Percentiles rank a stretch among this genome's conserved stretches.
Evolutionary conservation across 2,329 filamentous ascomycete genomes (phyloP).

Genomic region (Xylaria sp.): DNA sequence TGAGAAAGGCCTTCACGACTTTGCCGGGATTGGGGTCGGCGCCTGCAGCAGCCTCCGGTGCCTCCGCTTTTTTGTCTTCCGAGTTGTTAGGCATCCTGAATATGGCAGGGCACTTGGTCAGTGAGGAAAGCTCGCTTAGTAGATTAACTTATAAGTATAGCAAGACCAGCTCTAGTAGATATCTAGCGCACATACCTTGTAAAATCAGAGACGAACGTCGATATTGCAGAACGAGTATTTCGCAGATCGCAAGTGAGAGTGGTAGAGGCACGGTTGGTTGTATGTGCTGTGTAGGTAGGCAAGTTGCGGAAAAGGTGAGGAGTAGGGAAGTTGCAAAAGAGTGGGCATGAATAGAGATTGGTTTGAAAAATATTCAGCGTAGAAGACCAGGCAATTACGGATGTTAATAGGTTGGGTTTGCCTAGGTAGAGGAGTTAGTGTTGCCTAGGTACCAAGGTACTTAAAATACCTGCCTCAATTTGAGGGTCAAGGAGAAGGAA

Average conservation of each 20-base stretch:
- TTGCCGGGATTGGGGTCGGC: background rate
- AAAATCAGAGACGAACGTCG: background rate
- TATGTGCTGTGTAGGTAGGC: background rate
- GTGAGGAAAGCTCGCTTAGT: background rate
- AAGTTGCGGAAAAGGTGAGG: background rate
- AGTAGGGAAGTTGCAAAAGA: background rate
- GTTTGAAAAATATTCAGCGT: background rate
- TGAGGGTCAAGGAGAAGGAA: too few species aligned
- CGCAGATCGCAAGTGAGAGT: conserved; percentile 8
- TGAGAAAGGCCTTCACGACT: conserved; percentile 24
- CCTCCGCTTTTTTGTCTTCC: conserved; percentile 1
- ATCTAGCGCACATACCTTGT: conserved; percentile 8
- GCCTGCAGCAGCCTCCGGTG: conserved; percentile 4
- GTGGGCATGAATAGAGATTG: background rate
- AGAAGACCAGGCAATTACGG: background rate
- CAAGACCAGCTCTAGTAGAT: conserved; percentile 7
- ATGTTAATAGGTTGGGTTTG: too few species aligned
- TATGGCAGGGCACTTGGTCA: conserved; percentile 6
- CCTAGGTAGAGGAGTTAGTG: background rate
- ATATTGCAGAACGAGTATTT: conserved; percentile 14
- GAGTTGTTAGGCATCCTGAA: conserved; percentile 23
- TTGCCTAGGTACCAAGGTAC: background rate
- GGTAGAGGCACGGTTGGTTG: background rate
- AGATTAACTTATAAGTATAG: background rate
- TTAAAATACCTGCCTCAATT: too few species aligned